Evolutionary conservation across 2,329 filamentous ascomycete species (phyloP).

Genomic region (Colletotrichum horii): DNA sequence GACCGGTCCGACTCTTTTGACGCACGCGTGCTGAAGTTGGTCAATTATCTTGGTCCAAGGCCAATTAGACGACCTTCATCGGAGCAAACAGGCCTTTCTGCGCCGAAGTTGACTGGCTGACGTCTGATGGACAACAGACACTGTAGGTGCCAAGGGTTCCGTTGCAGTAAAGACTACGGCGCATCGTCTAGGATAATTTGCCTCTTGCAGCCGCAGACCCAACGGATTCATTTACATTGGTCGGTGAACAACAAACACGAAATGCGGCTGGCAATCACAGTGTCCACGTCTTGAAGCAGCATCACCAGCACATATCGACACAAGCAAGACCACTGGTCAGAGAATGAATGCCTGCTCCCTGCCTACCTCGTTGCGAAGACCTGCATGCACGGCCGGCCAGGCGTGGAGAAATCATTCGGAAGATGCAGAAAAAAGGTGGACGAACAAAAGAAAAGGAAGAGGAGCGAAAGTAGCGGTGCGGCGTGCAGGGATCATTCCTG

Average conservation of each 20-base stretch:
- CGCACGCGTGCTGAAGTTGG: not conserved
- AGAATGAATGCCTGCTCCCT: not conserved
- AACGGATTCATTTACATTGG: slow-evolving; percentile 3
- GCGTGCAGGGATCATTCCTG: slow-evolving; percentile 16
- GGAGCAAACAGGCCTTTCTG: not conserved
- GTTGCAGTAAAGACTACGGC: not conserved
- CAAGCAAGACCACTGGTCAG: not conserved
- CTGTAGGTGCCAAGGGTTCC: not conserved
- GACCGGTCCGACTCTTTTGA: not conserved
- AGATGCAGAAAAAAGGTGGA: slow-evolving; percentile 13
- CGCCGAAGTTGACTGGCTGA: not conserved
- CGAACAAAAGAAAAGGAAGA: slow-evolving; percentile 6
- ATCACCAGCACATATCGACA: not conserved
- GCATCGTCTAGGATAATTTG: not conserved
- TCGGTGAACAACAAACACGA: not conserved
- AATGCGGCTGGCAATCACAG: not conserved
- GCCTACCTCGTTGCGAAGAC: slow-evolving; percentile 2
- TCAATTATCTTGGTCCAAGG: not conserved
- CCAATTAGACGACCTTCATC: not conserved
- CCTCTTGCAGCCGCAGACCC: not conserved
- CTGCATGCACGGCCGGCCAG: slow-evolving; percentile 10
- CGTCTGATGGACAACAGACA: not conserved
- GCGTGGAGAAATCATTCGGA: slow-evolving; percentile 13
- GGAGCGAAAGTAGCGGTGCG: slow-evolving; percentile 20
- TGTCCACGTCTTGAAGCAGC: slow-evolving; percentile 1